Percentiles rank a stretch among this genome's conserved stretches.
phyloP scores from a whole-genome alignment of 202 grass and related monocot species.

The Brachypodium distachyon region DNA sequence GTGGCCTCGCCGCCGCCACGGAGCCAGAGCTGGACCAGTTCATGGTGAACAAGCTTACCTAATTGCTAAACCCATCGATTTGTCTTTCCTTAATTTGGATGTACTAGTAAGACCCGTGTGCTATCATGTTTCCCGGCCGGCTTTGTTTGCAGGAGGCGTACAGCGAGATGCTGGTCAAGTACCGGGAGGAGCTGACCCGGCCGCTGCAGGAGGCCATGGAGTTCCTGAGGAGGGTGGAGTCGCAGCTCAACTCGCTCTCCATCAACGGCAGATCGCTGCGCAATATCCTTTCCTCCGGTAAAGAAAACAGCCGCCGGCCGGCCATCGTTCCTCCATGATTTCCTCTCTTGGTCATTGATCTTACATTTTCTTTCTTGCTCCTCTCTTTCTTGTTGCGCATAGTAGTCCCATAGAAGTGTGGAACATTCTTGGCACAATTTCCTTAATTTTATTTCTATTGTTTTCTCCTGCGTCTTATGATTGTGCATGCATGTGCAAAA shows the following conservation, averaged over 20 bases:
- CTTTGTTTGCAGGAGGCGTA: slow-evolving; percentile 68
- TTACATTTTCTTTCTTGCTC: neutral
- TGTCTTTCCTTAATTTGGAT: too few species aligned
- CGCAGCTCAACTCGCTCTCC: slow-evolving; percentile 83
- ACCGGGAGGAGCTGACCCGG: slow-evolving; percentile 83
- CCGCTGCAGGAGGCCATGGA: slow-evolving; percentile 97
- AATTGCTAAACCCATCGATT: too few species aligned
- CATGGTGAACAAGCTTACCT: slow-evolving; percentile 51
- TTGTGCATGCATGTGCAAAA: slow-evolving; percentile 19
- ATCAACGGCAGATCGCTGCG: slow-evolving; percentile 75
- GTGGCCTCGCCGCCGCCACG: slow-evolving; percentile 38
- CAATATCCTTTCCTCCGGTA: slow-evolving; percentile 79
- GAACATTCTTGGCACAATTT: too few species aligned
- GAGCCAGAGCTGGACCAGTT: slow-evolving; percentile 99
- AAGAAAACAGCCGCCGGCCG: neutral
- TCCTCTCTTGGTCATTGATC: neutral
- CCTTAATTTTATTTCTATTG: neutral
- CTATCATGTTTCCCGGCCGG: too few species aligned
- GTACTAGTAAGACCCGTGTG: too few species aligned
- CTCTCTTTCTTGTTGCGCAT: neutral
- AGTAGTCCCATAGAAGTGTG: slow-evolving; percentile 13
- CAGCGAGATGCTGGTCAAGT: slow-evolving; percentile 97
- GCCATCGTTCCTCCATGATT: slow-evolving; percentile 7
- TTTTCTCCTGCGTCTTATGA: neutral
- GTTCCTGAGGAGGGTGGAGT: slow-evolving; percentile 80